Evolutionary conservation across 192 early-diverging fungal genomes (phyloP).

Genomic region (Dissophora ornata): DNA sequence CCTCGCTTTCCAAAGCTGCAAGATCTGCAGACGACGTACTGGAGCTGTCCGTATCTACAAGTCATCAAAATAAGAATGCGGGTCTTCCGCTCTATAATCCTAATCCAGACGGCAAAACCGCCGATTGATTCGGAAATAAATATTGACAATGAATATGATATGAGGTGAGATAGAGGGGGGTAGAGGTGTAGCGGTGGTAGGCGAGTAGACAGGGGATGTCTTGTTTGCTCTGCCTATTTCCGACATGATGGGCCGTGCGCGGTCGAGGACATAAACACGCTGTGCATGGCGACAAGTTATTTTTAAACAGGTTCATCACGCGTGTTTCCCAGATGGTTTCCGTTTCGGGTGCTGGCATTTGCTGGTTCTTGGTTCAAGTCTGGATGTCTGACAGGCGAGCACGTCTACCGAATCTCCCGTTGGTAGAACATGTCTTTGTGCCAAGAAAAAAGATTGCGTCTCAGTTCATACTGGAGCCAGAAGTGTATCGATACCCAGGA

Average conservation of each 20-base stretch:
- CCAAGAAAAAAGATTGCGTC: conserved; percentile 1
- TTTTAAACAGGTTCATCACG: background rate
- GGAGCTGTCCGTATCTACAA: conserved; percentile 50
- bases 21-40: conserved; percentile 46
- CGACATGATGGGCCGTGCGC: too few relatives aligned
- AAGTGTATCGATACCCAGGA: too few relatives aligned
- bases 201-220: too few relatives aligned
- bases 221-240: too few relatives aligned
- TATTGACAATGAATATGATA: too few relatives aligned
- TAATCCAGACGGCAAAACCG: conserved; percentile 45
- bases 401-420: background rate
- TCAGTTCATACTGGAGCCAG: conserved; percentile 11
- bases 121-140: conserved; percentile 14
- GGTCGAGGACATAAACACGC: background rate
- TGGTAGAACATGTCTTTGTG: background rate
- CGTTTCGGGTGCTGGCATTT: too few relatives aligned
- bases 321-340: too few relatives aligned
- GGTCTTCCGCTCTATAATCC: conserved; percentile 20
- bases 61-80: background rate
- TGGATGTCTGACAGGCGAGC: background rate
- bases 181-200: too few relatives aligned
- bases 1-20: conserved; percentile 15
- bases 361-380: conserved; percentile 7
- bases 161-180: too few relatives aligned
- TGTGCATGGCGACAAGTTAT: background rate